Conservation (phyloP, 148 eudicot species). For the Vaccinium macrocarpon region DNA sequence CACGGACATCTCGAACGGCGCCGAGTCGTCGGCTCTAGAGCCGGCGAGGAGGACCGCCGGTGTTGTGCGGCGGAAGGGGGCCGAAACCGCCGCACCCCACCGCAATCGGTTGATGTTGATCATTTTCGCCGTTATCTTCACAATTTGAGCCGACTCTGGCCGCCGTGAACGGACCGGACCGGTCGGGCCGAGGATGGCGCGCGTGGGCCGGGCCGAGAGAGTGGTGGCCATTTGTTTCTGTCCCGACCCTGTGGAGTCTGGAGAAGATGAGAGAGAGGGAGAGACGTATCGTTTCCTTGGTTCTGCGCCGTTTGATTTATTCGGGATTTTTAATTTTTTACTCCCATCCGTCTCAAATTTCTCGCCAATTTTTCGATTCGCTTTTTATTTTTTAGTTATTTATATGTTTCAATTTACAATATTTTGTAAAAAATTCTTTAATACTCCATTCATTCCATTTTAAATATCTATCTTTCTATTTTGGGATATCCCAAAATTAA, state of each 20-base stretch:
- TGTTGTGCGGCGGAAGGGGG: constrained; percentile 24
- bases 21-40: constrained; percentile 79
- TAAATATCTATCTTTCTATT: no score
- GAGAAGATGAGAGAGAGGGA: neutral
- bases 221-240: constrained; percentile 51
- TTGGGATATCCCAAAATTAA: no score
- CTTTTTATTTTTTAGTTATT: no score
- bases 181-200: constrained; percentile 28
- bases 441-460: no score
- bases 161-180: constrained; percentile 22
- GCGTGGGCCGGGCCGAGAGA: constrained; percentile 52
- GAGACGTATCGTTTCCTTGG: neutral
- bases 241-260: neutral
- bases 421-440: no score
- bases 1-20: constrained; percentile 75
- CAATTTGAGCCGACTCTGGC: constrained; percentile 21
- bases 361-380: no score
- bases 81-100: constrained; percentile 14
- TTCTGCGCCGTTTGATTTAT: neutral
- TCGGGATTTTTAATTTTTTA: no score
- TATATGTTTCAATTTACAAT: no score
- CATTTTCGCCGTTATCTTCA: constrained; percentile 13
- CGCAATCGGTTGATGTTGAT: constrained; percentile 14
- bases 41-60: constrained; percentile 28
- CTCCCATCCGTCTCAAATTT: no score